phyloP scores from a whole-genome alignment of 352 stramenopile species.

The Phytopythium boreale region DNA sequence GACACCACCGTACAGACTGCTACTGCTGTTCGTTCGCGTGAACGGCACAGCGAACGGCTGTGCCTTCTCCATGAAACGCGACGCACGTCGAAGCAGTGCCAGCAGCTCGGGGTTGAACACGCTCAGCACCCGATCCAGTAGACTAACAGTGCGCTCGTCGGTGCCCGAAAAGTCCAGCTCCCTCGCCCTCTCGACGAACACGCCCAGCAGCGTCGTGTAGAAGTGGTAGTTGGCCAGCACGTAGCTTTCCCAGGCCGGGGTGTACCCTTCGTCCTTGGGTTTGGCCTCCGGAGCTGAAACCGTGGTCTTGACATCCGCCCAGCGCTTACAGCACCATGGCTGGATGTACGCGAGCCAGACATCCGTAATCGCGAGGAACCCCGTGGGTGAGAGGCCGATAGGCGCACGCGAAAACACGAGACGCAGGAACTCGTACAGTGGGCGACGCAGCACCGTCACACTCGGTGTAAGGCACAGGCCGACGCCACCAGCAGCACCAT shows the following conservation, averaged over 20 bases:
- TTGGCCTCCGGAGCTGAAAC: conserved; percentile 6
- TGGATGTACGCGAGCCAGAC: conserved; percentile 87
- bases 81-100: conserved; percentile 50
- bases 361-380: conserved; percentile 78
- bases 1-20: conserved; percentile 9
- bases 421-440: conserved; percentile 81
- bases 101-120: conserved; percentile 74
- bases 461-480: conserved; percentile 65
- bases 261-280: conserved; percentile 31
- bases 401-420: conserved; percentile 81
- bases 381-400: conserved; percentile 73
- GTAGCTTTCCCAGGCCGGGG: conserved; percentile 66
- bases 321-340: conserved; percentile 75
- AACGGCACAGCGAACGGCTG: conserved; percentile 59
- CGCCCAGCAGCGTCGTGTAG: conserved; percentile 78
- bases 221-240: conserved; percentile 89
- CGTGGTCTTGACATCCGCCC: conserved; percentile 37
- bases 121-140: conserved; percentile 67
- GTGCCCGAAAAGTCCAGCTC: conserved; percentile 76
- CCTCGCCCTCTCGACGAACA: conserved; percentile 77
- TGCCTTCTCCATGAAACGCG: conserved; percentile 61
- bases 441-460: conserved; percentile 63
- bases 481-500: neutral
- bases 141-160: conserved; percentile 56
- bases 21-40: conserved; percentile 22